Evolutionary conservation across 2,329 filamentous ascomycete species (phyloP), one percentile per base, ranked within the genome.

Genomic region (Lasiodiplodia sp.): DNA sequence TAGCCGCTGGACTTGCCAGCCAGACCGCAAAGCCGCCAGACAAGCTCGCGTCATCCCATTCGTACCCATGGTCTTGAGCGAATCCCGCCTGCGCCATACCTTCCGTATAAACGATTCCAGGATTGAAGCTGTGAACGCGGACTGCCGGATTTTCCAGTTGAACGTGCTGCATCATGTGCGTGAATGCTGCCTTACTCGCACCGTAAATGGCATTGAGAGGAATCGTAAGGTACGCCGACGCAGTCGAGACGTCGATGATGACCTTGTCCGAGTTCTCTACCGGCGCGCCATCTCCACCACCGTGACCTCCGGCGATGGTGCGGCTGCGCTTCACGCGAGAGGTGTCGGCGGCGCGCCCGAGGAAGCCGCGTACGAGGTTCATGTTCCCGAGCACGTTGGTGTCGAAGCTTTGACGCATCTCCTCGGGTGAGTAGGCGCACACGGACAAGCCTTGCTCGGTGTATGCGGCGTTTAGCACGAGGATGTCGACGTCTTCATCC

Each of bases 1-100:
- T 56, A 12, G 72, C 74, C 53, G 77, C 74, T 2, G 72, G 70
- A 55, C 72, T 74, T 34, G 77, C 73, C n/a, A 78, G 70, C 78
- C 78, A 79, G 8, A 79, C 73, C 16, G 66, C 70, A 69, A 79
- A 79, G 6, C 60, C 47, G 18, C 14, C 44, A 8, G 47, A 52
- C 51, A 66, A 31, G 23, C 51, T 66, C 23, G 47, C 38, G 14
- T 66, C 51, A 57, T 66, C 64, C 51, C 51, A 66, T 8, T 21
- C 3, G 2, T 31, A 6, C 1, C 18, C 21, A 6, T 28, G 28
- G 4, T 57, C 37, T 12, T 31, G 5, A 7, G 11, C 37, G 11
- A 56, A n/a, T 5, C 64, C 37, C 4, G 23, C 28, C 52, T 16
- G n/a, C 12, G 14, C 8, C 14, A 21, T 23, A 4, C 31, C 64